Conservation (phyloP, 2,329 filamentous ascomycete species). For the Pseudocercospora eumusae region DNA sequence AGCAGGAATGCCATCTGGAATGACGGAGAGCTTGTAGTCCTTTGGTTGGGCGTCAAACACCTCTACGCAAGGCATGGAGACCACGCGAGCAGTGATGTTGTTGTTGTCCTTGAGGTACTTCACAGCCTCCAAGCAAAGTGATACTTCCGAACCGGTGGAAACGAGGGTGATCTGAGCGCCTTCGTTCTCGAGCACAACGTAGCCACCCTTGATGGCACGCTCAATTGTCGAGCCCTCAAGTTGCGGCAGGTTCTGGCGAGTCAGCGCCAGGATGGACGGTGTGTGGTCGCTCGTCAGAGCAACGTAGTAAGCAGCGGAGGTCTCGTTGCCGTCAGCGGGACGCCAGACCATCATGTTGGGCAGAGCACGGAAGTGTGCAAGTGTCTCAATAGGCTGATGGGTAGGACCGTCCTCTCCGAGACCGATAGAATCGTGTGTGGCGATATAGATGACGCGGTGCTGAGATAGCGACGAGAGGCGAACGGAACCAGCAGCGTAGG, state of each 20-base stretch:
- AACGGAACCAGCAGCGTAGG: conserved; percentile 92
- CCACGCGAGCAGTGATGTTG: conserved; percentile 83
- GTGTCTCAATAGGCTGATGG: conserved; percentile 98
- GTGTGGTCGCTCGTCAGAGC: conserved; percentile 87
- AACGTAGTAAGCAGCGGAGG: conserved; percentile 94
- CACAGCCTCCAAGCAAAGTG: conserved; percentile 87
- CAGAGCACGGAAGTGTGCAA: conserved; percentile 96
- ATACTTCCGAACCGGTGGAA: conserved; percentile 94
- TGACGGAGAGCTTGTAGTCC: conserved; percentile 89
- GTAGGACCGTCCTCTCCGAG: conserved; percentile 98
- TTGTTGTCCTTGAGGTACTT: conserved; percentile 89
- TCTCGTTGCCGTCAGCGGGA: conserved; percentile 97
- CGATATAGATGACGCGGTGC: conserved; percentile 89
- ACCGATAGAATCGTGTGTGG: conserved; percentile 98
- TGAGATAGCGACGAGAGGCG: conserved; percentile 91
- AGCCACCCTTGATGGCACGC: conserved; percentile 90
- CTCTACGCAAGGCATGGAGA: conserved; percentile 95
- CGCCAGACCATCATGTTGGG: conserved; percentile 99
- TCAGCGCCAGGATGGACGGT: conserved; percentile 89
- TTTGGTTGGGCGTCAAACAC: conserved; percentile 92
- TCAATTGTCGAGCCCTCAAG: conserved; percentile 91
- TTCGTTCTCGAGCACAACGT: conserved; percentile 82
- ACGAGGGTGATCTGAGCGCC: conserved; percentile 85
- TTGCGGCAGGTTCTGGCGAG: conserved; percentile 97
- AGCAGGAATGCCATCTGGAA: conserved; percentile 91